Evolutionary conservation across 306 rosid genomes (phyloP).

Genomic region (Inga laurina): DNA sequence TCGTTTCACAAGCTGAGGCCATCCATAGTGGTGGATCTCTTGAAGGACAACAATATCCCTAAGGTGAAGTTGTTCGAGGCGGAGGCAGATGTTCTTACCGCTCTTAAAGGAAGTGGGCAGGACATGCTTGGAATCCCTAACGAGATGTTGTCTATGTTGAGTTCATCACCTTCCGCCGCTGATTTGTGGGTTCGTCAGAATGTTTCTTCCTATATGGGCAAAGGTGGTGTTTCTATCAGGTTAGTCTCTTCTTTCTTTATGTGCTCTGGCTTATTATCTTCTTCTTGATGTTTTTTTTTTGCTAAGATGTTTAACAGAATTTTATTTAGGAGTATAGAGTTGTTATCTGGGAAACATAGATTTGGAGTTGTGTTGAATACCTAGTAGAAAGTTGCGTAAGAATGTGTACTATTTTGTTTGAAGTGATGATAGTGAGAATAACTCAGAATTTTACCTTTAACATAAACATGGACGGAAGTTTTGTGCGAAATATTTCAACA

Average conservation of each 20-base stretch:
- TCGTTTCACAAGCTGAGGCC: conserved; percentile 76
- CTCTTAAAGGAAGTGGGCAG: conserved; percentile 73
- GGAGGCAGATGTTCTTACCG: conserved; percentile 55
- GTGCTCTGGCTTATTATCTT: too few relatives aligned
- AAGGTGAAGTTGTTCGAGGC: conserved; percentile 92
- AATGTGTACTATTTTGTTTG: neutral
- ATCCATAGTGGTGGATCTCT: conserved; percentile 73
- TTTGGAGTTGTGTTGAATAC: neutral
- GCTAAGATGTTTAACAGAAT: neutral
- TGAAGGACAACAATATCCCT: conserved; percentile 60
- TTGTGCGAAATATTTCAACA: neutral
- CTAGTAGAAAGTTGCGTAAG: neutral
- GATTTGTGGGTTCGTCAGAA: conserved; percentile 87
- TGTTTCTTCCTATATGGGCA: conserved; percentile 62
- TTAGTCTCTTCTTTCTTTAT: conserved; percentile 11
- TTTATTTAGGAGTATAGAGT: neutral
- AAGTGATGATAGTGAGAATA: conserved; percentile 6
- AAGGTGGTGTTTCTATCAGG: conserved; percentile 90
- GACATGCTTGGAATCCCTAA: conserved; percentile 92
- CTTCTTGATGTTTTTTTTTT: too few relatives aligned
- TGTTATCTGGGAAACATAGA: neutral
- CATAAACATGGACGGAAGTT: neutral
- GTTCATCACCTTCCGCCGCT: conserved; percentile 62
- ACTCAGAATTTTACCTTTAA: neutral
- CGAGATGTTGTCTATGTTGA: conserved; percentile 63